These are phyloP conservation scores for Coniochaeta sp. DNA, from an alignment of 2,329 filamentous ascomycete species.

Conservation along the genomic window DNA sequence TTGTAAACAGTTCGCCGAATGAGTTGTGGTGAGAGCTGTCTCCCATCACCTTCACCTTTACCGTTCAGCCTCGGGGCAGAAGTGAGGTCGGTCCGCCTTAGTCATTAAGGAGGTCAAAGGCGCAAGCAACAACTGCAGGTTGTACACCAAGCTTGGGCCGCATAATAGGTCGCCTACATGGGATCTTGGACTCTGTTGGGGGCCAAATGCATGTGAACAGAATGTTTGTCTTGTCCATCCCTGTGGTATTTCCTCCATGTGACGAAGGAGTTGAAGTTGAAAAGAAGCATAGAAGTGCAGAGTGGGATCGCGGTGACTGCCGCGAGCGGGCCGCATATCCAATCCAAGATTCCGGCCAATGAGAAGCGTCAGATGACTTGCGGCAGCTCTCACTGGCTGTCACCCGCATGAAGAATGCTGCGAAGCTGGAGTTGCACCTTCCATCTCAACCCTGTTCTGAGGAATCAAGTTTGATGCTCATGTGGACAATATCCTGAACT, in stretches of 20 bases:
- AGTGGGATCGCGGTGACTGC: not conserved
- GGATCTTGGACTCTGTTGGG: too few relatives aligned
- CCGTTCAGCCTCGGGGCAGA: not conserved
- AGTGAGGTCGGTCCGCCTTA: too few relatives aligned
- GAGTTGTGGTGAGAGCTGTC: too few relatives aligned
- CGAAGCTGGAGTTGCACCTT: not conserved
- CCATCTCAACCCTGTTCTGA: not conserved
- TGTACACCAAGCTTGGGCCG: conserved; percentile 4
- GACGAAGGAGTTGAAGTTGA: not conserved
- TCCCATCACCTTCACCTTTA: too few relatives aligned
- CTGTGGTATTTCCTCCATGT: too few relatives aligned
- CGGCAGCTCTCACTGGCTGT: conserved; percentile 4
- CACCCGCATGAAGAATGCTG: conserved; percentile 8
- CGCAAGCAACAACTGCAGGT: not conserved
- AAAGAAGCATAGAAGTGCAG: not conserved
- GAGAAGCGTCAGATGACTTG: not conserved
- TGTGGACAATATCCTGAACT: not conserved
- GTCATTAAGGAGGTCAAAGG: not conserved
- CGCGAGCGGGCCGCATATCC: conserved; percentile 2
- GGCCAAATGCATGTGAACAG: too few relatives aligned
- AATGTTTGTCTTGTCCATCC: too few relatives aligned
- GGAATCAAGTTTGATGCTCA: too few relatives aligned
- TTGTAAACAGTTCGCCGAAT: too few relatives aligned
- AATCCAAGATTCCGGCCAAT: conserved; percentile 3
- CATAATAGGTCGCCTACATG: conserved; percentile 6